Conservation (phyloP, 768 basidiomycete genomes). For the Lanmaoa rubissima region DNA sequence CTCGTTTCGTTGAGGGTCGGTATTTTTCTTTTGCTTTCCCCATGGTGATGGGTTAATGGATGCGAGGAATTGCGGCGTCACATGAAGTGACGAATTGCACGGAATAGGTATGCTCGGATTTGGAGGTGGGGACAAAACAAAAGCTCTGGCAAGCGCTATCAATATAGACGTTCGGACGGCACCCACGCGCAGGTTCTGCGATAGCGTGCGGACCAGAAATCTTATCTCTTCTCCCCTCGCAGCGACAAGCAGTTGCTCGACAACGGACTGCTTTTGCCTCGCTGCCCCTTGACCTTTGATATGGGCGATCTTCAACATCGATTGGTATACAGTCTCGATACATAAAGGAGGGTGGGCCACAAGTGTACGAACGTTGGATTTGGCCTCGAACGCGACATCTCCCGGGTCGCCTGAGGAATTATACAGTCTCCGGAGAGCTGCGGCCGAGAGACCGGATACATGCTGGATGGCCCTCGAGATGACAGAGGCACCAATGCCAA, state of each 20-base stretch:
- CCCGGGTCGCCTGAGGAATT: slow-evolving; percentile 80
- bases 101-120: slow-evolving; percentile 19
- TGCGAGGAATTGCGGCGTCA: slow-evolving; percentile 21
- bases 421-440: slow-evolving; percentile 62
- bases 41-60: slow-evolving; percentile 15
- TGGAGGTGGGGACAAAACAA: slow-evolving; percentile 55
- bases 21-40: slow-evolving; percentile 30
- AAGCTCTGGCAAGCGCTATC: slow-evolving; percentile 74
- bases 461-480: slow-evolving; percentile 71
- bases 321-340: slow-evolving; percentile 63
- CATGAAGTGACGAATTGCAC: slow-evolving; percentile 30
- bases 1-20: slow-evolving; percentile 34
- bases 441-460: slow-evolving; percentile 61
- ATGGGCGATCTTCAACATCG: slow-evolving; percentile 62
- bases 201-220: slow-evolving; percentile 74
- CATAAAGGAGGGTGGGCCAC: slow-evolving; percentile 67
- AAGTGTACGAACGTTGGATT: slow-evolving; percentile 70
- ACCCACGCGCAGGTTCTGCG: slow-evolving; percentile 79
- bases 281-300: slow-evolving; percentile 75
- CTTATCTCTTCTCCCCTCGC: slow-evolving; percentile 87
- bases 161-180: slow-evolving; percentile 84
- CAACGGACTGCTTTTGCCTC: slow-evolving; percentile 72
- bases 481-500: slow-evolving; percentile 66
- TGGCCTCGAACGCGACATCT: slow-evolving; percentile 85
- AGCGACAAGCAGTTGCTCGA: slow-evolving; percentile 79